Evolutionary conservation across 192 early-diverging fungal species (phyloP).

Genomic region (Obelidium mucronatum): DNA sequence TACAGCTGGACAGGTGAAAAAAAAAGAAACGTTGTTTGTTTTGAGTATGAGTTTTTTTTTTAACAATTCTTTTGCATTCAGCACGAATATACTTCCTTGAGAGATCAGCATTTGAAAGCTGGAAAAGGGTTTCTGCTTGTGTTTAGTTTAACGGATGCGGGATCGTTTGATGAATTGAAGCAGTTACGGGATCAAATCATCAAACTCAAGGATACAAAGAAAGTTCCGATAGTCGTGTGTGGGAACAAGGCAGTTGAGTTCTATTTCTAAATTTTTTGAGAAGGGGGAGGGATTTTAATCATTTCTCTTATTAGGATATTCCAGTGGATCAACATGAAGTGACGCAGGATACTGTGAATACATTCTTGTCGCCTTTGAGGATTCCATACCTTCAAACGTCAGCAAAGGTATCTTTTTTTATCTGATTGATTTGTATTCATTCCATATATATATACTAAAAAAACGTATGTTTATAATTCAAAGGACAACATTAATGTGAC

Average conservation of each 20-base stretch:
- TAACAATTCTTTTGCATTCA: conserved; percentile 20
- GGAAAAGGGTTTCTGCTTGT: conserved; percentile 68
- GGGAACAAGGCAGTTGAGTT: no score
- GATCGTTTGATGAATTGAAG: conserved; percentile 65
- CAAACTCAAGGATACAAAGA: conserved; percentile 61
- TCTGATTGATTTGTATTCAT: neutral
- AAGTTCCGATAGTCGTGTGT: conserved; percentile 62
- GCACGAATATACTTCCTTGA: conserved; percentile 64
- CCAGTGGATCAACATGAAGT: conserved; percentile 57
- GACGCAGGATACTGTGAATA: conserved; percentile 40
- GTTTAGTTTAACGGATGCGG: conserved; percentile 58
- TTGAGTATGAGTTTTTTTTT: no score
- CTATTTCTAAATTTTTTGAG: neutral
- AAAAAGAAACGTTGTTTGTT: neutral
- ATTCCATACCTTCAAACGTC: conserved; percentile 62
- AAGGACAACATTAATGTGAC: conserved; percentile 64
- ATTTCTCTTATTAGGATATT: conserved; percentile 52
- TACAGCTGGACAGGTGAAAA: conserved; percentile 61
- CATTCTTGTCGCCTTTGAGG: conserved; percentile 50
- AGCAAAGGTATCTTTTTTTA: conserved; percentile 68
- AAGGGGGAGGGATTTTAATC: no score
- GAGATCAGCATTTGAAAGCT: conserved; percentile 64
- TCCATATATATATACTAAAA: neutral
- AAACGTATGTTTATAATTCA: conserved; percentile 6
- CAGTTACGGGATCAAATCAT: conserved; percentile 64